Evolutionary conservation across 345 rosid genomes (phyloP).

Genomic region (Zanthoxylum bungeanum): DNA sequence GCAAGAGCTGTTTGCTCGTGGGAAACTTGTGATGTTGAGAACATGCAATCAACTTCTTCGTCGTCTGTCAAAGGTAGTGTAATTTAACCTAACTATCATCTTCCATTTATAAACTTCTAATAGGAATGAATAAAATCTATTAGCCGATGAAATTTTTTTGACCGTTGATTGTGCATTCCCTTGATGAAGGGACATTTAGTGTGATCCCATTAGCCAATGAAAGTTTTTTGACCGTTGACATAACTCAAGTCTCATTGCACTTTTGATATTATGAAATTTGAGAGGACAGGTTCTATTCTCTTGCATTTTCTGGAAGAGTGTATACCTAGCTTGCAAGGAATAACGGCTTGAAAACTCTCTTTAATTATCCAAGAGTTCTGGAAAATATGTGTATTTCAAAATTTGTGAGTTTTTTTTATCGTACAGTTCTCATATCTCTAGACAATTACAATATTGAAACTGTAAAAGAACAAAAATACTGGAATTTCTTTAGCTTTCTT

Average conservation of each 20-base stretch:
- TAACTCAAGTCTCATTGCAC: not conserved
- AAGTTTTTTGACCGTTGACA: not conserved
- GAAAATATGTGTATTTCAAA: not conserved
- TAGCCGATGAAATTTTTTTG: not conserved
- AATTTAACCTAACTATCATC: not conserved
- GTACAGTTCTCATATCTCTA: not conserved
- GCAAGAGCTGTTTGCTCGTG: slow-evolving; percentile 99
- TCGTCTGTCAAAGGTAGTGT: slow-evolving; percentile 82
- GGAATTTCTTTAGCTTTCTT: not conserved
- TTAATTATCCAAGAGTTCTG: not conserved
- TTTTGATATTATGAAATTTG: not conserved
- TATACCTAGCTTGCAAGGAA: not conserved
- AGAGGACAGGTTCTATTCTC: not conserved
- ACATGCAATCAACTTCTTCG: slow-evolving; percentile 99
- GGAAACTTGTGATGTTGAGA: slow-evolving; percentile 98
- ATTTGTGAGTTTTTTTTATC: not conserved
- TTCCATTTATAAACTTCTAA: not conserved
- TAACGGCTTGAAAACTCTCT: not conserved
- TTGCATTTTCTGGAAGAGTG: not conserved
- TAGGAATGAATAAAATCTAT: not conserved
- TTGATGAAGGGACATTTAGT: not conserved
- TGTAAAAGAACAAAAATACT: not conserved
- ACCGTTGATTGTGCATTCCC: not conserved
- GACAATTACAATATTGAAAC: not conserved
- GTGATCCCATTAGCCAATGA: not conserved